A percentile compares a stretch with the other conserved stretches of the same genome.
These are phyloP conservation scores for Adansonia rubrostipa DNA, from an alignment of 441 rosid species.

Conservation along the genomic window DNA sequence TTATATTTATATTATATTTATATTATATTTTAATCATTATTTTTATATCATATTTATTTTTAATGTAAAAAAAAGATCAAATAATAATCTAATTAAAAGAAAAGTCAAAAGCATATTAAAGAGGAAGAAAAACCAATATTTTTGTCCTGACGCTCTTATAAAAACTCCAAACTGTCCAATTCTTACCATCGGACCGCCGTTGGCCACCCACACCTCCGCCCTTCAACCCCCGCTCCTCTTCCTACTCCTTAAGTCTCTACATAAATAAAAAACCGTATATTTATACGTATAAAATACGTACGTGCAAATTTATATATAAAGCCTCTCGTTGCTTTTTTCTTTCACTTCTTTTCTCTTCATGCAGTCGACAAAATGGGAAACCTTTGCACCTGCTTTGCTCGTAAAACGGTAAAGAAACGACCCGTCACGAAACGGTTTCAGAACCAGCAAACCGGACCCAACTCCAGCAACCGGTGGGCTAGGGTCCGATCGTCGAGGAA, in stretches of 20 bases:
- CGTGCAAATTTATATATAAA: not conserved
- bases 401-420: constrained; percentile 52
- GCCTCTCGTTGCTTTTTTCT: not conserved
- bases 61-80: too few relatives aligned
- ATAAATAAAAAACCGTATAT: not conserved
- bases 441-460: constrained; percentile 39
- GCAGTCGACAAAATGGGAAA: constrained; percentile 67
- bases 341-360: constrained; percentile 21
- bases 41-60: too few relatives aligned
- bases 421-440: constrained; percentile 50
- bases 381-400: constrained; percentile 72
- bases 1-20: too few relatives aligned
- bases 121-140: too few relatives aligned
- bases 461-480: constrained; percentile 58
- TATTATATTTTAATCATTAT: too few relatives aligned
- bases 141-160: too few relatives aligned
- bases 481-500: constrained; percentile 70
- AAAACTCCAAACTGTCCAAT: too few relatives aligned
- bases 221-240: too few relatives aligned
- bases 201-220: constrained; percentile 27
- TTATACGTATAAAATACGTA: constrained; percentile 2
- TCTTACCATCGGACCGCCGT: not conserved
- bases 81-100: too few relatives aligned
- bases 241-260: too few relatives aligned
- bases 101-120: too few relatives aligned